Evolutionary conservation across 495 filamentous ascomycete species (phyloP).

Genomic region (Talaromyces borbonicus): DNA sequence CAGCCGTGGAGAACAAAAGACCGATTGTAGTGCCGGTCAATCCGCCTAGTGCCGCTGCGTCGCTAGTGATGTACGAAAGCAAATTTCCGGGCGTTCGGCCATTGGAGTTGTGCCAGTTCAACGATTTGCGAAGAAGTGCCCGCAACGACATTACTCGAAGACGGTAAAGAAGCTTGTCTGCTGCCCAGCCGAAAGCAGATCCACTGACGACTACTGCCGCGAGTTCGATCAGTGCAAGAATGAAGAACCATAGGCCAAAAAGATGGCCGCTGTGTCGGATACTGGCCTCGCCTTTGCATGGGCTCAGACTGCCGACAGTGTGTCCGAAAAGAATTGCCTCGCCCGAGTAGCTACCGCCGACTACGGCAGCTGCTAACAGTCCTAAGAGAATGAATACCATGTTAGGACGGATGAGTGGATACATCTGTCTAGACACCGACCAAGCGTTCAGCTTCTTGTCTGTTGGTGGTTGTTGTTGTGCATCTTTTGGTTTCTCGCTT

Average conservation of each 20-base stretch:
- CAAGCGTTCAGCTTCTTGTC: neutral
- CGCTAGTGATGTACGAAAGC: constrained; percentile 33
- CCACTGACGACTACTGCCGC: constrained; percentile 23
- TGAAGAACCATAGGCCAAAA: constrained; percentile 45
- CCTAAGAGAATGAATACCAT: neutral
- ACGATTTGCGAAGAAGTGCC: constrained; percentile 27
- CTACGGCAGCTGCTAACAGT: neutral
- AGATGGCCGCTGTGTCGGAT: constrained; percentile 17
- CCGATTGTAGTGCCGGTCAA: constrained; percentile 12
- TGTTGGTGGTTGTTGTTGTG: neutral
- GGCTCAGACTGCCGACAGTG: constrained; percentile 7
- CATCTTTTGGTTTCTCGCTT: neutral
- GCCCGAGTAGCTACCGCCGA: constrained; percentile 8
- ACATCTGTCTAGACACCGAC: neutral
- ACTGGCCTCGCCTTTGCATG: neutral
- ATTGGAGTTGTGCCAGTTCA: constrained; percentile 37
- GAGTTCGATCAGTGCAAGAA: constrained; percentile 38
- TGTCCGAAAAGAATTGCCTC: constrained; percentile 13
- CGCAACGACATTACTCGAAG: constrained; percentile 24
- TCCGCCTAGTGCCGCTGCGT: neutral
- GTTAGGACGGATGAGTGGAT: neutral
- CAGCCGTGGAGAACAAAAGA: constrained; percentile 15
- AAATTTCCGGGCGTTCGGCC: constrained; percentile 38
- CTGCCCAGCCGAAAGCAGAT: neutral
- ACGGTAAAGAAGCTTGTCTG: neutral